These are phyloP conservation scores for Cercospora sesami DNA, from an alignment of 2,329 filamentous ascomycete species.

Conservation along the genomic window DNA sequence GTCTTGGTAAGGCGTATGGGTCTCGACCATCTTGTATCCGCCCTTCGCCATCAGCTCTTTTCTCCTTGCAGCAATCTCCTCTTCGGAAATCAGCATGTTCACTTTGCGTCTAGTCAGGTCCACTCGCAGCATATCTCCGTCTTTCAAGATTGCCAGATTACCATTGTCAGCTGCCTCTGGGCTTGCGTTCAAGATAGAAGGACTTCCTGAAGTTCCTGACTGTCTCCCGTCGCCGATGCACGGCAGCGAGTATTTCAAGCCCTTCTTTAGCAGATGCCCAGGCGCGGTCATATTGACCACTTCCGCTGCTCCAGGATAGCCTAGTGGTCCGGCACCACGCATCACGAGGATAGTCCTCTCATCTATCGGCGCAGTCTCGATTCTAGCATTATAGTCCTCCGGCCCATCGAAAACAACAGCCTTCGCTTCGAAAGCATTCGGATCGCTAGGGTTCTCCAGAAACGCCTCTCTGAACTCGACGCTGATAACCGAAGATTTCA, in stretches of 20 bases:
- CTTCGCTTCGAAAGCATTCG: slow-evolving; percentile 36
- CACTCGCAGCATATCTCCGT: slow-evolving; percentile 54
- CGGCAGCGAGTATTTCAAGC: slow-evolving; percentile 47
- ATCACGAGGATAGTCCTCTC: slow-evolving; percentile 37
- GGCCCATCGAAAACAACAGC: slow-evolving; percentile 37
- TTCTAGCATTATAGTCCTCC: slow-evolving; percentile 34
- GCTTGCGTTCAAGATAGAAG: slow-evolving; percentile 58
- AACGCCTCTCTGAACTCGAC: slow-evolving; percentile 33
- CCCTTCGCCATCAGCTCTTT: slow-evolving; percentile 34
- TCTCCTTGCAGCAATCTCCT: slow-evolving; percentile 46
- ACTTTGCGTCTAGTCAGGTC: slow-evolving; percentile 53
- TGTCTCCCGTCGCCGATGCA: slow-evolving; percentile 58
- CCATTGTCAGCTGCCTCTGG: slow-evolving; percentile 58
- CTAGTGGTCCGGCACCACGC: slow-evolving; percentile 35
- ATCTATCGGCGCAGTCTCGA: slow-evolving; percentile 36
- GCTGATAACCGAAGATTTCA: slow-evolving; percentile 37
- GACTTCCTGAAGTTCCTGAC: slow-evolving; percentile 57
- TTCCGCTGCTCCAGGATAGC: slow-evolving; percentile 37
- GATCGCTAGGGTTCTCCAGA: slow-evolving; percentile 30
- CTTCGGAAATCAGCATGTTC: slow-evolving; percentile 48
- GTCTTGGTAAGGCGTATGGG: slow-evolving; percentile 38
- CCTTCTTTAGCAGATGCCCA: slow-evolving; percentile 33
- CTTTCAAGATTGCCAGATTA: slow-evolving; percentile 53
- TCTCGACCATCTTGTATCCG: slow-evolving; percentile 32
- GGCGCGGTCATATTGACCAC: slow-evolving; percentile 40